These are phyloP conservation scores for Coffea eugenioides DNA, from an alignment of 257 asterid species.

Conservation along the genomic window DNA sequence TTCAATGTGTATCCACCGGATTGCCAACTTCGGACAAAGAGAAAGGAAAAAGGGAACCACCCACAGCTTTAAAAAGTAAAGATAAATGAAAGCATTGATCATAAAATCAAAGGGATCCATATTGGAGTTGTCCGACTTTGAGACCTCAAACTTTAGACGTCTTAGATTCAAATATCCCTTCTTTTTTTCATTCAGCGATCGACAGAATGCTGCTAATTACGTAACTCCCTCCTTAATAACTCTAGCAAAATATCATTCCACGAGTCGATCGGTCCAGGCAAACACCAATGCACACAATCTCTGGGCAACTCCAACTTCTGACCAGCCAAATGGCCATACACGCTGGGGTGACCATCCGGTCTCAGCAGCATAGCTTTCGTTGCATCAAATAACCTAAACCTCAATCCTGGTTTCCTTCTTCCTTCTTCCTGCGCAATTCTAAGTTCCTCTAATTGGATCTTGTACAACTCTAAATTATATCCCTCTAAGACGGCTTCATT, in stretches of 20 bases:
- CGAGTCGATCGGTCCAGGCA: slow-evolving; percentile 66
- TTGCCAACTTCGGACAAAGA: not conserved
- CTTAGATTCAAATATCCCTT: no score
- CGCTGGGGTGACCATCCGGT: slow-evolving; percentile 70
- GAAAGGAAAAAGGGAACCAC: not conserved
- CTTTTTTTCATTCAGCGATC: no score
- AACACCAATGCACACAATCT: slow-evolving; percentile 72
- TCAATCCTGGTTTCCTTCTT: slow-evolving; percentile 29
- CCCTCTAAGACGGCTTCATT: slow-evolving; percentile 35
- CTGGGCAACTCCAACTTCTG: slow-evolving; percentile 29
- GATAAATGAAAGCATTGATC: not conserved
- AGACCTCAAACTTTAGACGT: no score
- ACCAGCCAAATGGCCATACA: slow-evolving; percentile 53
- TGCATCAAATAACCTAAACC: slow-evolving; percentile 47
- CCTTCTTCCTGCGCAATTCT: slow-evolving; percentile 34
- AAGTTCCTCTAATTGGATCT: slow-evolving; percentile 44
- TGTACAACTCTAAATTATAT: slow-evolving; percentile 30
- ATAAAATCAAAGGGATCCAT: not conserved
- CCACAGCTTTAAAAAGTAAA: no score
- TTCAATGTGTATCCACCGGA: not conserved
- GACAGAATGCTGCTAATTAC: no score
- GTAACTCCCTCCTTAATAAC: slow-evolving; percentile 39
- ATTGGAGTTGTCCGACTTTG: not conserved
- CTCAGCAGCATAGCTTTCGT: slow-evolving; percentile 52
- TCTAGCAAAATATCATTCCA: slow-evolving; percentile 55